A percentile compares a stretch with the other conserved stretches of the same genome.
phyloP scores from a whole-genome alignment of 1,284 basidiomycete genomes.

The Phenoliferia sp. region DNA sequence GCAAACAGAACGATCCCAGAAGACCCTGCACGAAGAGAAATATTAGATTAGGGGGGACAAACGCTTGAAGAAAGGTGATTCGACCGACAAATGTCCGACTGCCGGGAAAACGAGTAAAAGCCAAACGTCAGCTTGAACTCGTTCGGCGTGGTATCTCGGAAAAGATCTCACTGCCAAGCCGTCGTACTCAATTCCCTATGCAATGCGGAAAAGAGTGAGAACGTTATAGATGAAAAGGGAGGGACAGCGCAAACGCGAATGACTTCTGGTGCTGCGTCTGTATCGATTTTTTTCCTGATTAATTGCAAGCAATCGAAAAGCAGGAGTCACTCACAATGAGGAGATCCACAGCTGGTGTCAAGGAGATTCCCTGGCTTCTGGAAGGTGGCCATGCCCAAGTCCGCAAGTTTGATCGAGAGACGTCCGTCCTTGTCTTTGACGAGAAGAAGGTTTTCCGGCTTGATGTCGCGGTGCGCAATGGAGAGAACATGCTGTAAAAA shows the following conservation, averaged over 20 bases:
- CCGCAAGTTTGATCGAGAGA: slow-evolving; percentile 40
- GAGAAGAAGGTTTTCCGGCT: slow-evolving; percentile 43
- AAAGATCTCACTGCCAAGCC: slow-evolving; percentile 35
- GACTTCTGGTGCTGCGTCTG: too few relatives aligned
- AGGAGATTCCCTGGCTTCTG: slow-evolving; percentile 39
- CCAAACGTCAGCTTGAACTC: too few relatives aligned
- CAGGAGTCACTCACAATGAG: slow-evolving; percentile 37
- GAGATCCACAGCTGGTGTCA: slow-evolving; percentile 43
- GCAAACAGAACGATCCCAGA: slow-evolving; percentile 44
- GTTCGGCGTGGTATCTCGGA: too few relatives aligned
- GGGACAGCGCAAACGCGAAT: background rate
- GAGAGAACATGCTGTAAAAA: background rate
- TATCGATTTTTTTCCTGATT: too few relatives aligned
- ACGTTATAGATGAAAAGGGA: too few relatives aligned
- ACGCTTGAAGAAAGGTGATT: too few relatives aligned
- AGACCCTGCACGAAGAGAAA: too few relatives aligned
- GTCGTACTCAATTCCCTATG: slow-evolving; percentile 38
- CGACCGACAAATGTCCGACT: slow-evolving; percentile 43
- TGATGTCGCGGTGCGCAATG: slow-evolving; percentile 43
- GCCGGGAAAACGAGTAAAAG: too few relatives aligned
- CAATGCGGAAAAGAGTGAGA: too few relatives aligned
- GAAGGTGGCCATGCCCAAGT: slow-evolving; percentile 44
- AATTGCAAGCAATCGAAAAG: too few relatives aligned
- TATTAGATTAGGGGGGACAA: too few relatives aligned
- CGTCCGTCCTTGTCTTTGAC: slow-evolving; percentile 27